Percentiles rank a stretch among this genome's conserved stretches.
These are phyloP conservation scores for Acer campestre DNA, from an alignment of 345 rosid genomes.

Conservation along the genomic window DNA sequence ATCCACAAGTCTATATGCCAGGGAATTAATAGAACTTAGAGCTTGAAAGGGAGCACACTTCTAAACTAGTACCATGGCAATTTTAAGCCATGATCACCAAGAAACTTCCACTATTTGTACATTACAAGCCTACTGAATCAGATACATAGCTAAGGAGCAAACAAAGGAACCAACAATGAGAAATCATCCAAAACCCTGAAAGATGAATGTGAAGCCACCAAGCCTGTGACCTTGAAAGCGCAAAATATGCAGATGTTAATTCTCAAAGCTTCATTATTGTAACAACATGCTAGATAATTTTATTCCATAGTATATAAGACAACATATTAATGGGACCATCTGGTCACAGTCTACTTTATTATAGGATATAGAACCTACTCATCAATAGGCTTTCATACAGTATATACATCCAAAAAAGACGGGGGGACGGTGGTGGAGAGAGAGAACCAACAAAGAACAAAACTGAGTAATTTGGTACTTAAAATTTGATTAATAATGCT, in stretches of 20 bases:
- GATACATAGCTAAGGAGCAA: neutral
- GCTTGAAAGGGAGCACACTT: too few relatives aligned
- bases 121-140: conserved; percentile 4
- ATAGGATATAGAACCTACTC: neutral
- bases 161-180: neutral
- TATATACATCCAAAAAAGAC: neutral
- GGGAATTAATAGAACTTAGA: too few relatives aligned
- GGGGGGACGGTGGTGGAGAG: neutral
- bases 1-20: too few relatives aligned
- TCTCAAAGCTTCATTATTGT: neutral
- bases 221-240: neutral
- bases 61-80: too few relatives aligned
- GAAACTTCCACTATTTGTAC: too few relatives aligned
- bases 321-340: neutral
- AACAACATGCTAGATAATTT: neutral
- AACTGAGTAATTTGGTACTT: neutral
- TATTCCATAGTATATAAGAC: neutral
- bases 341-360: neutral
- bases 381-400: neutral
- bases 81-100: too few relatives aligned
- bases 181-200: neutral
- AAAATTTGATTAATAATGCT: neutral
- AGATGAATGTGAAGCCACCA: neutral
- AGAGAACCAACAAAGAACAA: neutral
- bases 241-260: neutral